These are phyloP conservation scores for Trametes meyenii DNA, from an alignment of 768 basidiomycete genomes.

Conservation along the genomic window DNA sequence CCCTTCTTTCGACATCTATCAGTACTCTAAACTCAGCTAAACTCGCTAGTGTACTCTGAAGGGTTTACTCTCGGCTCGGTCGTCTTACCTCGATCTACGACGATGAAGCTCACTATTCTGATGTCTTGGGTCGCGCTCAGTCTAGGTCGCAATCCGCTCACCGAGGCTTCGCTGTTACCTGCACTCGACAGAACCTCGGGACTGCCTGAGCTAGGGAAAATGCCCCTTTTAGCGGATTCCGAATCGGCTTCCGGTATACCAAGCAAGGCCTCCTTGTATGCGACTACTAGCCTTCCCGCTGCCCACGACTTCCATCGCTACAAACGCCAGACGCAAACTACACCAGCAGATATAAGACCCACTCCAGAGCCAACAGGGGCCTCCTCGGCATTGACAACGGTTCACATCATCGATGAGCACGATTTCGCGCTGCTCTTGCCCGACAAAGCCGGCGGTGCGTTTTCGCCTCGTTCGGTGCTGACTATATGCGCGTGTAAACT, in stretches of 20 bases:
- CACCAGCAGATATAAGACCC: conserved; percentile 32
- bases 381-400: conserved; percentile 38
- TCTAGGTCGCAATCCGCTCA: background rate
- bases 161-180: background rate
- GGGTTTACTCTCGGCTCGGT: too few relatives aligned
- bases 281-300: background rate
- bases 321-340: conserved; percentile 13
- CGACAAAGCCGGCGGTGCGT: conserved; percentile 34
- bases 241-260: background rate
- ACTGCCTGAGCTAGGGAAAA: too few relatives aligned
- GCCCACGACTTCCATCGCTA: background rate
- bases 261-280: conserved; percentile 5
- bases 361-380: conserved; percentile 45
- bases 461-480: background rate
- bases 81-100: background rate
- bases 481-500: background rate
- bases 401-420: conserved; percentile 35
- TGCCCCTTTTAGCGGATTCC: too few relatives aligned
- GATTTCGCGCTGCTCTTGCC: conserved; percentile 43
- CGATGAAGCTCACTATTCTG: background rate
- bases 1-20: too few relatives aligned
- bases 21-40: too few relatives aligned
- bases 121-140: background rate
- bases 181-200: too few relatives aligned
- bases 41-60: too few relatives aligned